Percentiles rank a stretch among this genome's conserved stretches.
Conservation (phyloP, 345 rosid species). For the Boechera divaricarpa region DNA sequence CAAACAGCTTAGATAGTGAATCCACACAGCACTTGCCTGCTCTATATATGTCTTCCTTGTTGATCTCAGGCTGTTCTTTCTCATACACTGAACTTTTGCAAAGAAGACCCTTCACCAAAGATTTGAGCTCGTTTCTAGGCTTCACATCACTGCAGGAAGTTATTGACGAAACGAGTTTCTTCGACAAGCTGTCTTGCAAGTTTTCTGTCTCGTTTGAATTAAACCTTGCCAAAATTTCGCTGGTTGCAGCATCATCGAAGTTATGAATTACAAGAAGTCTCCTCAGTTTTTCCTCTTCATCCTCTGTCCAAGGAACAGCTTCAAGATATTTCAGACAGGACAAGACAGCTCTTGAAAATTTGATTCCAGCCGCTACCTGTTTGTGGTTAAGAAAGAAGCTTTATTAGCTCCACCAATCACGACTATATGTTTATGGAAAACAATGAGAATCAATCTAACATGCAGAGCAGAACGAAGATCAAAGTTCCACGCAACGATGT, state of each 20-base stretch:
- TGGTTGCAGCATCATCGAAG: slow-evolving; percentile 62
- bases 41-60: slow-evolving; percentile 68
- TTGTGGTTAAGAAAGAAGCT: slow-evolving; percentile 28
- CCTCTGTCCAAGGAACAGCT: slow-evolving; percentile 98
- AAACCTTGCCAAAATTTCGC: slow-evolving; percentile 73
- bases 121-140: slow-evolving; percentile 83
- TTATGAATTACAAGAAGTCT: slow-evolving; percentile 56
- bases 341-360: slow-evolving; percentile 62
- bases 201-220: slow-evolving; percentile 46
- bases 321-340: slow-evolving; percentile 87
- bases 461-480: not conserved
- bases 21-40: slow-evolving; percentile 65
- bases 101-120: slow-evolving; percentile 79
- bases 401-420: slow-evolving; percentile 36
- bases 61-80: slow-evolving; percentile 73
- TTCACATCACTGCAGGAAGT: slow-evolving; percentile 61
- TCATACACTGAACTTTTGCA: slow-evolving; percentile 90
- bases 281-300: slow-evolving; percentile 89
- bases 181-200: slow-evolving; percentile 62
- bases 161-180: slow-evolving; percentile 75
- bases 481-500: not conserved
- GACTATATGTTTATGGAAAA: not conserved
- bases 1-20: slow-evolving; percentile 57
- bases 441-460: slow-evolving; percentile 11
- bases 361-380: slow-evolving; percentile 80